These are phyloP conservation scores for Globisporangium polare DNA, from an alignment of 352 stramenopile genomes.

Conservation along the genomic window DNA sequence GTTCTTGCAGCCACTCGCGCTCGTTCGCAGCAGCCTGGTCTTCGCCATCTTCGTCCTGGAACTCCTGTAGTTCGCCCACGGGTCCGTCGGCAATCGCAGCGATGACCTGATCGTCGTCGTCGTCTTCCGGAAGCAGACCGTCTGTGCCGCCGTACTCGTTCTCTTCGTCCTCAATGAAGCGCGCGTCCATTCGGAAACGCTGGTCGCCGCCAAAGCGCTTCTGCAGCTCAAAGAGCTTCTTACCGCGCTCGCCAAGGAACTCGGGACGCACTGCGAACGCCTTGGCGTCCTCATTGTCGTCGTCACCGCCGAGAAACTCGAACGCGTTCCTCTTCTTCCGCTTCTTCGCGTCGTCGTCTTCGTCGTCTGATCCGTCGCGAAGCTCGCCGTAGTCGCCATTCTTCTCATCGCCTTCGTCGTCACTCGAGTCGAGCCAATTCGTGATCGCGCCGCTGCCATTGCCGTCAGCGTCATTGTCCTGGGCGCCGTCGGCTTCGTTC, in stretches of 20 bases:
- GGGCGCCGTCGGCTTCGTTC: slow-evolving; percentile 17
- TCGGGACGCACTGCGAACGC: slow-evolving; percentile 65
- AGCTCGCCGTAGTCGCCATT: slow-evolving; percentile 8
- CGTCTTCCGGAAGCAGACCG: slow-evolving; percentile 20
- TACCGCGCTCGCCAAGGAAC: slow-evolving; percentile 63
- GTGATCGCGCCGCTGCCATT: background rate
- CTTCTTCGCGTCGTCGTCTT: slow-evolving; percentile 25
- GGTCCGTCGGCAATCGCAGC: slow-evolving; percentile 15
- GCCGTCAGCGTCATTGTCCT: background rate
- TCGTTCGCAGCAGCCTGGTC: slow-evolving; percentile 32
- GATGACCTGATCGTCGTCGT: slow-evolving; percentile 21
- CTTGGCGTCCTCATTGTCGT: slow-evolving; percentile 22
- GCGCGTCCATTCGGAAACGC: slow-evolving; percentile 72
- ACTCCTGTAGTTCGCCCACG: slow-evolving; percentile 37
- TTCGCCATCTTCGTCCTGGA: slow-evolving; percentile 36
- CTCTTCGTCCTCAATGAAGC: slow-evolving; percentile 66
- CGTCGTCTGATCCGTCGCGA: slow-evolving; percentile 47
- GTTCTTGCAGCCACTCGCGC: slow-evolving; percentile 44
- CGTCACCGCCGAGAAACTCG: slow-evolving; percentile 22
- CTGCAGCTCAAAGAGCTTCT: slow-evolving; percentile 79
- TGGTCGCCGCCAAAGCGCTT: slow-evolving; percentile 75
- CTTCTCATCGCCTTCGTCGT: slow-evolving; percentile 16
- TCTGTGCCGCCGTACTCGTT: slow-evolving; percentile 56
- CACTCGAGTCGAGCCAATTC: slow-evolving; percentile 16
- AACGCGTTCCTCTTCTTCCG: slow-evolving; percentile 11